A percentile compares a stretch with the other conserved stretches of the same genome.
These are phyloP conservation scores for Malassezia obtusa DNA, from an alignment of 1,284 basidiomycete genomes.

Conservation along the genomic window DNA sequence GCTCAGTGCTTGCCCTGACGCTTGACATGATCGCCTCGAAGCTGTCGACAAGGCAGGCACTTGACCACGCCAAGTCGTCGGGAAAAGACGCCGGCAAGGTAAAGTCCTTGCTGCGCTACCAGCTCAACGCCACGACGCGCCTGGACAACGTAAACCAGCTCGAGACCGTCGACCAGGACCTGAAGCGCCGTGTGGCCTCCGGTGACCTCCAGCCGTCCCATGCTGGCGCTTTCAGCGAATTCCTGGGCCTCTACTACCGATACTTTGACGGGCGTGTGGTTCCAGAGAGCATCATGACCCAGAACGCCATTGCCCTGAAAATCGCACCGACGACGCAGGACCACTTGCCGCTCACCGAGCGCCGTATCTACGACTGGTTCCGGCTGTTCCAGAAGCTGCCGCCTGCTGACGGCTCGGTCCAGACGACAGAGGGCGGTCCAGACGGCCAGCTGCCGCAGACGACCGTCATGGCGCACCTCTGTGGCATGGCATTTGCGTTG, in stretches of 20 bases:
- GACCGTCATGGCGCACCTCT: constrained; percentile 14
- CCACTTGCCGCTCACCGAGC: not conserved
- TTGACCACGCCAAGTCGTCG: not conserved
- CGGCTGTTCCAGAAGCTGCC: constrained; percentile 9
- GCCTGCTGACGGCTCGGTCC: not conserved
- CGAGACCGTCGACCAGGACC: constrained; percentile 10
- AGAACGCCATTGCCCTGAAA: constrained; percentile 12
- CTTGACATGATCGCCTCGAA: constrained; percentile 29
- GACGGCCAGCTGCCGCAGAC: constrained; percentile 10
- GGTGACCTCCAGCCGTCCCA: constrained; percentile 15
- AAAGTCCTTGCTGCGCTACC: constrained; percentile 16
- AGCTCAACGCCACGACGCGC: constrained; percentile 17
- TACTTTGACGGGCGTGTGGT: constrained; percentile 6
- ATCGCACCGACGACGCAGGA: constrained; percentile 13
- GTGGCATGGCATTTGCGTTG: constrained; percentile 22
- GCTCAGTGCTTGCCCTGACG: constrained; percentile 22
- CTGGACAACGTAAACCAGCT: constrained; percentile 16
- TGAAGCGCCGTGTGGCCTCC: constrained; percentile 18
- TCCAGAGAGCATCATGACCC: constrained; percentile 5
- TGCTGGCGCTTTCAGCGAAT: not conserved
- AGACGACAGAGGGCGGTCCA: not conserved
- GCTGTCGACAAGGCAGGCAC: constrained; percentile 10
- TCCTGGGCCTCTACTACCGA: constrained; percentile 9
- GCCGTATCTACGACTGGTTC: constrained; percentile 26
- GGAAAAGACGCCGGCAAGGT: not conserved